Conservation (phyloP, 352 stramenopile species). For the Detonula confervacea region DNA sequence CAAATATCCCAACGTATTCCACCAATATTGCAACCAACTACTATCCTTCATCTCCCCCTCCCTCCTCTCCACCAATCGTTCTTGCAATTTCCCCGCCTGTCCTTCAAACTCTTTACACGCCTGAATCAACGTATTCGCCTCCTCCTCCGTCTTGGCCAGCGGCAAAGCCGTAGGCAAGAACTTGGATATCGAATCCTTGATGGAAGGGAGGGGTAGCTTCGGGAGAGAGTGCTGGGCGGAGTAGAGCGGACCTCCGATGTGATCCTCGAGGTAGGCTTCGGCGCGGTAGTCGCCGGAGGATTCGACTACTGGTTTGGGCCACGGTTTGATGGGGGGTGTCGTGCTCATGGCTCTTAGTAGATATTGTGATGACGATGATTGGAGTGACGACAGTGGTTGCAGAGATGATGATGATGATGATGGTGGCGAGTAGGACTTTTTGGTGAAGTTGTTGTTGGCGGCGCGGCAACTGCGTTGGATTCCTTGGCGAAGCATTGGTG, state of each 20-base stretch:
- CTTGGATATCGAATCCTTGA: conserved; percentile 89
- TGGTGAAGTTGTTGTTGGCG: conserved; percentile 21
- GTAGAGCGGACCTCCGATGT: conserved; percentile 82
- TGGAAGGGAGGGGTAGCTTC: conserved; percentile 90
- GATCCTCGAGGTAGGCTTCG: conserved; percentile 59
- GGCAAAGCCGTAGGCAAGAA: conserved; percentile 93
- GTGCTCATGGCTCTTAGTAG: conserved; percentile 36
- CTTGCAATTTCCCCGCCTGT: conserved; percentile 89
- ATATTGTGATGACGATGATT: no score
- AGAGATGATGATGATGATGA: neutral
- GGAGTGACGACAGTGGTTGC: no score
- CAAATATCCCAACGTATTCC: conserved; percentile 96
- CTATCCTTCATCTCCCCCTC: conserved; percentile 75
- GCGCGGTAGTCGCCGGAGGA: conserved; percentile 61
- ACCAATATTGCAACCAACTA: conserved; percentile 91
- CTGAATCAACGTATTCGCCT: conserved; percentile 88
- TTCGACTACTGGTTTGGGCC: conserved; percentile 56
- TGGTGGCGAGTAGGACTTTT: conserved; percentile 11
- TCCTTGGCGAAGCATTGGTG: conserved; percentile 45
- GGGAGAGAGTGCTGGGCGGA: conserved; percentile 89
- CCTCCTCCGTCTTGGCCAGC: conserved; percentile 89
- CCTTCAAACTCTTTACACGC: conserved; percentile 89
- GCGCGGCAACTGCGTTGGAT: conserved; percentile 26
- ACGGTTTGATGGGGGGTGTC: conserved; percentile 40
- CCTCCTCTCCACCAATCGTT: conserved; percentile 67